Evolutionary conservation across 495 filamentous ascomycete genomes (phyloP), one percentile per base, ranked within the genome.

Genomic region (Jackrogersella multiformis): DNA sequence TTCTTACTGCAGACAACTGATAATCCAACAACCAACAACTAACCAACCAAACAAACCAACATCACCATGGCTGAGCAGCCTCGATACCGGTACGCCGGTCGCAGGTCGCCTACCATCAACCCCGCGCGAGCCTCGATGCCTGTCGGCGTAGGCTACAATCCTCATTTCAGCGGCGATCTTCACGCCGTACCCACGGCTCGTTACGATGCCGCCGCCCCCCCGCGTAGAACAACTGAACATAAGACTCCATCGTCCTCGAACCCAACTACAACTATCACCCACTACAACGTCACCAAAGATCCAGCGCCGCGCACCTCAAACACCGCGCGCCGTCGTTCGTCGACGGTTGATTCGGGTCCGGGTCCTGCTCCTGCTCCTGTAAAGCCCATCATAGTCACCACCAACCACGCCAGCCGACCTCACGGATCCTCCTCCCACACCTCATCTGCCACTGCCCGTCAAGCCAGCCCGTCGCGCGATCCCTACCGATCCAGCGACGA

Each of bases 381-480:
- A 54, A 76, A 81, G 15, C 83, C 81, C 38, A 75, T 82, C 70
- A 80, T 84, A 64, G 76, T 85, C 45, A 84, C 82, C 13, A 81
- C 79, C 51, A 69, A 69, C 45, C 72, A 73, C 38, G 36, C 66
- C 8, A 77, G 69, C 38, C 61, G 64, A 34, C 61, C 72, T 68
- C 70, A 70, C 34, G 70, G 54, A 23, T 69, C 59, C 18, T 42
- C 69, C 20, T 69, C 66, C 61, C 66, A 74, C 72, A 45, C 70
- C 56, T 49, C 71, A 10, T 77, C 75, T 38, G 62, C 75, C 21
- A n/a, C n/a, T n/a, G 73, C 68, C 30, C 77, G 80, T 30, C 60
- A 76, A 3, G 60, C 66, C 7, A 85, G 82, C 56, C 83, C 84
- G 24, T 66, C 77, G 52, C 77, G 78, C 53, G 81, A 85, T 60